A percentile compares a stretch with the other conserved stretches of the same genome.
Conservation (phyloP, 1,139 yeast species). For the Debaryomyces fabryi region DNA sequence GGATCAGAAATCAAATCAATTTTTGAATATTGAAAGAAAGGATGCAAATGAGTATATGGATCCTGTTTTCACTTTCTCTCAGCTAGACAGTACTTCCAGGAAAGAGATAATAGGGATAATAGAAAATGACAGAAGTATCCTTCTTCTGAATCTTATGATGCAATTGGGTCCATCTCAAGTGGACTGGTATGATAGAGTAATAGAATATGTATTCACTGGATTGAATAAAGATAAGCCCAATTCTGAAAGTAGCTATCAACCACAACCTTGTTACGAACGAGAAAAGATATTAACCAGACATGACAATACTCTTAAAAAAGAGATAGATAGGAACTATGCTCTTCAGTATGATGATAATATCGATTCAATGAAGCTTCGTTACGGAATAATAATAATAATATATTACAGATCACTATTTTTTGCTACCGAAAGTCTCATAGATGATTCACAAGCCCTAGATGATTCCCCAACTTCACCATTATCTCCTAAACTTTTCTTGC, state of each 20-base stretch:
- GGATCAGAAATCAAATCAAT: neutral
- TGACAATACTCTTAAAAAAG: conserved; percentile 18
- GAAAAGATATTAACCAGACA: conserved; percentile 27
- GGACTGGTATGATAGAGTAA: conserved; percentile 38
- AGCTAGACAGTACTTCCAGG: neutral
- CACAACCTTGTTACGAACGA: conserved; percentile 32
- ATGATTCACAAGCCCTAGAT: neutral
- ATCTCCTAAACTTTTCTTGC: conserved; percentile 1
- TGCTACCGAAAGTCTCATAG: neutral
- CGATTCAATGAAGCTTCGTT: conserved; percentile 33
- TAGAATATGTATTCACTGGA: conserved; percentile 34
- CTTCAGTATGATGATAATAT: conserved; percentile 24
- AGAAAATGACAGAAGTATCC: neutral
- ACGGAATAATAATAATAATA: conserved; percentile 22
- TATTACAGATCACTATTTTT: conserved; percentile 27
- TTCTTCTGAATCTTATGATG: conserved; percentile 19
- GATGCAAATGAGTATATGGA: conserved; percentile 3
- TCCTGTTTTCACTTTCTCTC: neutral
- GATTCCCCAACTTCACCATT: neutral
- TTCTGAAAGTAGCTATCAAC: conserved; percentile 13
- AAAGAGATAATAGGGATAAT: neutral
- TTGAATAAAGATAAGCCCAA: conserved; percentile 17
- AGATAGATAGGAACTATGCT: conserved; percentile 8
- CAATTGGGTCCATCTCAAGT: conserved; percentile 20
- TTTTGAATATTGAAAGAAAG: neutral